phyloP scores from a whole-genome alignment of 805 yeast species.

The Komagataella kurtzmanii region DNA sequence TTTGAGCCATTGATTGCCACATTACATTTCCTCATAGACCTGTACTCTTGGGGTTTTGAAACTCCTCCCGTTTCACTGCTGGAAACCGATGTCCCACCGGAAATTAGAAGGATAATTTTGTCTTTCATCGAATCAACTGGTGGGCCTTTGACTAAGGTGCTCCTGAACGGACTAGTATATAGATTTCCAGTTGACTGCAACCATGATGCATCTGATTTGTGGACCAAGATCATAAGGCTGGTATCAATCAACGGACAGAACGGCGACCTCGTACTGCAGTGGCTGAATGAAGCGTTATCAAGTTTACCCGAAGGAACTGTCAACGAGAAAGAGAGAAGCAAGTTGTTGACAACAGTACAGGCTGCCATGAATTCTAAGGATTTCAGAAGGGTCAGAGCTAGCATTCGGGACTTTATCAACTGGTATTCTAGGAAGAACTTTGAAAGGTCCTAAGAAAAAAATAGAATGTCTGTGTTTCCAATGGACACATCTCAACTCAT shows the following conservation, averaged over 20 bases:
- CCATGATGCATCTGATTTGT: constrained; percentile 62
- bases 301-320: constrained; percentile 52
- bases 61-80: constrained; percentile 68
- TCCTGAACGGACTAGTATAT: constrained; percentile 57
- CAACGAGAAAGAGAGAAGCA: constrained; percentile 52
- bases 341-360: constrained; percentile 43
- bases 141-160: constrained; percentile 32
- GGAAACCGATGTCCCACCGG: constrained; percentile 33
- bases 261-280: constrained; percentile 27
- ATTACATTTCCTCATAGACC: constrained; percentile 69
- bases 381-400: constrained; percentile 56
- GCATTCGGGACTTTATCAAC: constrained; percentile 62
- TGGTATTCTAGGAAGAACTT: constrained; percentile 78
- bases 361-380: constrained; percentile 55
- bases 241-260: constrained; percentile 27
- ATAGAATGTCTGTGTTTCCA: not conserved
- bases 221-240: constrained; percentile 47
- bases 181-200: constrained; percentile 58
- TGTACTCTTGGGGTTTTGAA: constrained; percentile 73
- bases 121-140: constrained; percentile 42
- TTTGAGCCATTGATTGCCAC: constrained; percentile 58
- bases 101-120: constrained; percentile 34
- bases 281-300: constrained; percentile 47
- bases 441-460: constrained; percentile 2
- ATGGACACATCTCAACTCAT: not conserved